These are phyloP conservation scores for Aspergillus kassunensis DNA, from an alignment of 495 filamentous ascomycete species.

Conservation along the genomic window DNA sequence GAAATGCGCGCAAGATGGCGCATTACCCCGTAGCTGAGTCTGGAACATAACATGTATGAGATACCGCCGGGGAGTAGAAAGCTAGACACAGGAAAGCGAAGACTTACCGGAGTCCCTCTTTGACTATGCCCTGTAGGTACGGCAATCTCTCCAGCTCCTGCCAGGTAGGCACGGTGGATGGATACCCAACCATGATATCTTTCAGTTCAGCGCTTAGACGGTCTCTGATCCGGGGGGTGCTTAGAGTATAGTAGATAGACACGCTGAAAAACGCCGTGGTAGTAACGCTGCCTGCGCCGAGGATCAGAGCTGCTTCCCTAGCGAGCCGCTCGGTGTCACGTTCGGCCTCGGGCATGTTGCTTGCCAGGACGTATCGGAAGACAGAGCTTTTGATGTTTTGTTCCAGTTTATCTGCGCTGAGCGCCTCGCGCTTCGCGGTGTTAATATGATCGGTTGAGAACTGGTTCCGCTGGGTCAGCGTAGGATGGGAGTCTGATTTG, in stretches of 20 bases:
- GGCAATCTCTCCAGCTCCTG: conserved; percentile 8
- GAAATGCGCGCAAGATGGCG: conserved; percentile 5
- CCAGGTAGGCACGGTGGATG: not conserved
- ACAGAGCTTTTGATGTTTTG: not conserved
- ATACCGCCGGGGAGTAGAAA: too few relatives aligned
- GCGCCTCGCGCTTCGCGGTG: not conserved
- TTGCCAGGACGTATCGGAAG: conserved; percentile 3
- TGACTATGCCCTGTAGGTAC: conserved; percentile 2
- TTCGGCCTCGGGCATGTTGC: conserved; percentile 4
- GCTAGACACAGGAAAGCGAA: too few relatives aligned
- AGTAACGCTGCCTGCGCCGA: not conserved
- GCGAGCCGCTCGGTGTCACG: not conserved
- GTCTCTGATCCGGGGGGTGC: not conserved
- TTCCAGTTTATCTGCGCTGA: not conserved
- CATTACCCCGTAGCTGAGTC: conserved; percentile 3
- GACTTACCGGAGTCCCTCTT: conserved; percentile 12
- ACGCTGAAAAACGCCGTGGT: not conserved
- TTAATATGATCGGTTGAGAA: not conserved
- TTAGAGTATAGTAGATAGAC: not conserved
- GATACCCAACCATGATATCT: conserved; percentile 8
- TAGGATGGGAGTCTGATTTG: not conserved
- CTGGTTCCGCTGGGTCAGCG: not conserved
- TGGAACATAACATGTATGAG: not conserved
- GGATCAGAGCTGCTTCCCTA: not conserved
- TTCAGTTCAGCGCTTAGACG: conserved; percentile 1